These are phyloP conservation scores for Panaeolus papilionaceus DNA, from an alignment of 768 basidiomycete genomes.

Conservation along the genomic window DNA sequence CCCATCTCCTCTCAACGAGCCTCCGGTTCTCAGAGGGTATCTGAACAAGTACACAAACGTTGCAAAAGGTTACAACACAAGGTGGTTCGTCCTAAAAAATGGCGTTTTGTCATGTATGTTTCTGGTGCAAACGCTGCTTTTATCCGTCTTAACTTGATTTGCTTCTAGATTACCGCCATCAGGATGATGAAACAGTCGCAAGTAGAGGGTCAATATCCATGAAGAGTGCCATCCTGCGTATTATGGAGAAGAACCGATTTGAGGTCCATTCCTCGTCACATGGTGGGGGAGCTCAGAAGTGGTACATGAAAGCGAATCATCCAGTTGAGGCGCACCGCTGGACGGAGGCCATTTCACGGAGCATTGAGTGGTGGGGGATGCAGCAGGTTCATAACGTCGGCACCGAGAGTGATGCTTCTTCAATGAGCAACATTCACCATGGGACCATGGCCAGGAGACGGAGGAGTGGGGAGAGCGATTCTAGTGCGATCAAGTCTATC, in stretches of 20 bases:
- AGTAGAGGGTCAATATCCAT: slow-evolving; percentile 90
- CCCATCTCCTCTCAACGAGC: slow-evolving; percentile 49
- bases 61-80: slow-evolving; percentile 84
- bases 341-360: slow-evolving; percentile 76
- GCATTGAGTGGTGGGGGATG: slow-evolving; percentile 72
- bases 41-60: slow-evolving; percentile 94
- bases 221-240: slow-evolving; percentile 73
- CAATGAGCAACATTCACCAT: slow-evolving; percentile 22
- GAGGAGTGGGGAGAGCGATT: slow-evolving; percentile 44
- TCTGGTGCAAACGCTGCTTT: neutral
- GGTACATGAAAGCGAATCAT: slow-evolving; percentile 87
- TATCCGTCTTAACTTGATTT: slow-evolving; percentile 22
- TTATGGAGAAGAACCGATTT: slow-evolving; percentile 75
- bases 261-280: slow-evolving; percentile 75
- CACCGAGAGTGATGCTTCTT: slow-evolving; percentile 35
- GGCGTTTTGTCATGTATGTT: slow-evolving; percentile 84
- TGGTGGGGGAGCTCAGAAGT: slow-evolving; percentile 57
- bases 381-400: slow-evolving; percentile 27
- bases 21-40: slow-evolving; percentile 75
- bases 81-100: slow-evolving; percentile 92
- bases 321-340: slow-evolving; percentile 90
- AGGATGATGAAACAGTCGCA: slow-evolving; percentile 88
- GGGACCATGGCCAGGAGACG: slow-evolving; percentile 21
- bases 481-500: slow-evolving; percentile 39
- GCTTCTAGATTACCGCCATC: slow-evolving; percentile 75